Evolutionary conservation across 2,329 filamentous ascomycete species (phyloP).

Genomic region (Erysiphe neolycopersici): DNA sequence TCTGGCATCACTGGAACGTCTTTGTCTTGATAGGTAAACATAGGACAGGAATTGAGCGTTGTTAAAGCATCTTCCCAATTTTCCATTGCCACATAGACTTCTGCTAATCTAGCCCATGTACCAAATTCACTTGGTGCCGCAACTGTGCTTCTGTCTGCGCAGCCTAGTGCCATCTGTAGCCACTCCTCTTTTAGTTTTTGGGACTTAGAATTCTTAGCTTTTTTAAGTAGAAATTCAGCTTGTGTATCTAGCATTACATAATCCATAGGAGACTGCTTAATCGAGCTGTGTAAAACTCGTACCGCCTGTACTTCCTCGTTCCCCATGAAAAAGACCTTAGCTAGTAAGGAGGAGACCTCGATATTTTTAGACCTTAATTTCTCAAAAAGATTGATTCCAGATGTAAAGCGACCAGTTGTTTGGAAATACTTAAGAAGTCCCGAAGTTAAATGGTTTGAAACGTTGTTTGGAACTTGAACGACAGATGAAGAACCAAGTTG

Average conservation of each 20-base stretch:
- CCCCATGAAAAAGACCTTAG: constrained; percentile 76
- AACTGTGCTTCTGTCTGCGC: constrained; percentile 81
- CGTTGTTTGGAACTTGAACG: constrained; percentile 89
- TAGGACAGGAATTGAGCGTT: constrained; percentile 92
- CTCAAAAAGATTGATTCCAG: constrained; percentile 92
- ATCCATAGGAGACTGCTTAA: constrained; percentile 89
- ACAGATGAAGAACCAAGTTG: constrained; percentile 90
- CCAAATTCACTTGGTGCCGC: constrained; percentile 92
- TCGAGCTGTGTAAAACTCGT: constrained; percentile 58
- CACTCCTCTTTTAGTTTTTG: constrained; percentile 35
- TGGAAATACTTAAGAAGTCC: constrained; percentile 85
- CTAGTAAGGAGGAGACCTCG: constrained; percentile 78
- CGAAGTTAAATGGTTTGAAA: constrained; percentile 86
- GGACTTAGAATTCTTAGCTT: constrained; percentile 32
- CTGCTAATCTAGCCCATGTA: constrained; percentile 80
- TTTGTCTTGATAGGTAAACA: constrained; percentile 99
- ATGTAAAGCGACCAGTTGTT: constrained; percentile 80
- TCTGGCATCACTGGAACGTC: constrained; percentile 88
- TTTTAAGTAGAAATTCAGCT: constrained; percentile 70
- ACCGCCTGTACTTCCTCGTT: constrained; percentile 96
- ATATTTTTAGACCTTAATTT: constrained; percentile 77
- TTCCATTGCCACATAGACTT: constrained; percentile 82
- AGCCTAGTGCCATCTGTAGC: constrained; percentile 65
- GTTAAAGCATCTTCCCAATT: constrained; percentile 91
- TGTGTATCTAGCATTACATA: constrained; percentile 91